These are phyloP conservation scores for Psilocybe sp. DNA, from an alignment of 768 basidiomycete species.

Conservation along the genomic window DNA sequence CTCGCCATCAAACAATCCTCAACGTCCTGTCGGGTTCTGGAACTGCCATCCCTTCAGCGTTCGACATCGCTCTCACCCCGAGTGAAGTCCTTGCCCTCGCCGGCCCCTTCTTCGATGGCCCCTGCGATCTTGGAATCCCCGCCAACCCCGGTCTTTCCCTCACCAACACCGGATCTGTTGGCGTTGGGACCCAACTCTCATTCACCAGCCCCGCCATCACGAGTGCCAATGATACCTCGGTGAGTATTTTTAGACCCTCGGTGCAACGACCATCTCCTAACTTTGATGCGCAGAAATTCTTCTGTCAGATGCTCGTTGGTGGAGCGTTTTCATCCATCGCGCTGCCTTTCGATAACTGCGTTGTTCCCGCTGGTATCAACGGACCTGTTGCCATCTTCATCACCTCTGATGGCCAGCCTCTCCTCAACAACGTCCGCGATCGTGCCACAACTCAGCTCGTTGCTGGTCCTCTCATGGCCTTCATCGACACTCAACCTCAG, in stretches of 20 bases:
- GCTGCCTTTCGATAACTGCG: slow-evolving; percentile 57
- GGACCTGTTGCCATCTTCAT: slow-evolving; percentile 75
- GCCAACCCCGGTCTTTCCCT: slow-evolving; percentile 59
- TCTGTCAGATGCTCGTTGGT: slow-evolving; percentile 78
- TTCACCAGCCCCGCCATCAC: slow-evolving; percentile 60
- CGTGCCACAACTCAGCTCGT: slow-evolving; percentile 53
- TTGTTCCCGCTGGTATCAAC: slow-evolving; percentile 64
- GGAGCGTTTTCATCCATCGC: slow-evolving; percentile 52
- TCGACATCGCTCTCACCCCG: slow-evolving; percentile 72
- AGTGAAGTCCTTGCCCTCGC: slow-evolving; percentile 71
- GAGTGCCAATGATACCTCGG: slow-evolving; percentile 39
- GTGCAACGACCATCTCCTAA: slow-evolving; percentile 5
- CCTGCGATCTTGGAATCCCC: slow-evolving; percentile 58
- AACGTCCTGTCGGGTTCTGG: slow-evolving; percentile 63
- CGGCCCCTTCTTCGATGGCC: slow-evolving; percentile 60
- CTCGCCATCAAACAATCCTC: slow-evolving; percentile 78
- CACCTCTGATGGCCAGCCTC: slow-evolving; percentile 59
- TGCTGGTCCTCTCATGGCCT: slow-evolving; percentile 69
- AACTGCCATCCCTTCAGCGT: slow-evolving; percentile 60
- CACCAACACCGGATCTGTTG: slow-evolving; percentile 60
- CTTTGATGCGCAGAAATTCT: slow-evolving; percentile 39
- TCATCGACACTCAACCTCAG: slow-evolving; percentile 61
- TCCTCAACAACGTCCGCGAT: slow-evolving; percentile 59
- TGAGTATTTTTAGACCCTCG: slow-evolving; percentile 22
- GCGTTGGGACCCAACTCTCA: slow-evolving; percentile 56